phyloP scores from a whole-genome alignment of 352 stramenopile genomes.

The Globisporangium lucens region DNA sequence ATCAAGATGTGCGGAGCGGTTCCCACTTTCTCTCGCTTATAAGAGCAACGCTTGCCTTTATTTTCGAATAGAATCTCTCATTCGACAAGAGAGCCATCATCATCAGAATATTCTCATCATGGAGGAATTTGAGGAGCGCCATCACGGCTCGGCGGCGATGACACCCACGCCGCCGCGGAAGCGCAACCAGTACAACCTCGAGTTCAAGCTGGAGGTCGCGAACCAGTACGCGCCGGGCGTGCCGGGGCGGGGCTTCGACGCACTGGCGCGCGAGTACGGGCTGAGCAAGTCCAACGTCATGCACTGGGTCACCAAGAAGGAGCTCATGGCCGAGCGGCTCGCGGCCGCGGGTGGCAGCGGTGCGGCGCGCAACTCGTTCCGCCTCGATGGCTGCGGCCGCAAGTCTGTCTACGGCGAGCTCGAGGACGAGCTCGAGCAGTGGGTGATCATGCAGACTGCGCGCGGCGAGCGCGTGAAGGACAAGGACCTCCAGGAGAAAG shows the following conservation, averaged over 20 bases:
- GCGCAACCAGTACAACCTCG: constrained; percentile 25
- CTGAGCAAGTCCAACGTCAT: constrained; percentile 22
- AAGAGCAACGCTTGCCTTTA: neutral
- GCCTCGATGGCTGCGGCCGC: constrained; percentile 18
- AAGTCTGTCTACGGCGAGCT: constrained; percentile 18
- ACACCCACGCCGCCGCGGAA: neutral
- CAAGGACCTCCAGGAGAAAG: constrained; percentile 15
- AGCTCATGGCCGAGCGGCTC: constrained; percentile 11
- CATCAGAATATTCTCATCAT: neutral
- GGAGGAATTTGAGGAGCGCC: neutral
- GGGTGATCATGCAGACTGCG: constrained; percentile 11
- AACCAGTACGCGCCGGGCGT: constrained; percentile 16
- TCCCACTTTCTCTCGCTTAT: constrained; percentile 7
- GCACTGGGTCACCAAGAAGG: constrained; percentile 18
- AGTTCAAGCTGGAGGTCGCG: constrained; percentile 21
- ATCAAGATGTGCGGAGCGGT: neutral
- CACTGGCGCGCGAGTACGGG: constrained; percentile 17
- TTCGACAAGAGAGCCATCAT: neutral
- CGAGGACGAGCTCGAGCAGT: constrained; percentile 17
- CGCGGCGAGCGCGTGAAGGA: constrained; percentile 17
- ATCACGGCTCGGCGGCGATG: neutral
- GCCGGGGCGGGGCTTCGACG: constrained; percentile 14
- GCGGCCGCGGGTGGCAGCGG: neutral
- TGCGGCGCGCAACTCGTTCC: constrained; percentile 10
- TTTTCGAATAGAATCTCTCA: constrained; percentile 12